Conservation (phyloP, 164 flowering plant species). For the Nymphaea thermarum region DNA sequence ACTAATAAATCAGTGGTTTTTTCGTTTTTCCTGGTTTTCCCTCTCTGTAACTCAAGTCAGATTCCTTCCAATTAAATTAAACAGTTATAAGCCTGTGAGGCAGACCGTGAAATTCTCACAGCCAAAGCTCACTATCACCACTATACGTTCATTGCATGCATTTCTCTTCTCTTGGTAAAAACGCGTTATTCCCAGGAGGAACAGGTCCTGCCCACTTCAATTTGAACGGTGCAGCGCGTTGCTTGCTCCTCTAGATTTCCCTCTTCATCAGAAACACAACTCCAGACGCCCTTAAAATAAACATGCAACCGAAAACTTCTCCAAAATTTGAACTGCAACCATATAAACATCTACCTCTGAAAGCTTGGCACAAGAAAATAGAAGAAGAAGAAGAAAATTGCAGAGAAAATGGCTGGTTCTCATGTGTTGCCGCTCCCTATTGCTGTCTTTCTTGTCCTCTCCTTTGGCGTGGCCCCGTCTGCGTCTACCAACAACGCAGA, state of each 20-base stretch:
- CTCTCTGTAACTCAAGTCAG: no score
- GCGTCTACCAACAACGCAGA: neutral
- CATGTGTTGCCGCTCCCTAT: neutral
- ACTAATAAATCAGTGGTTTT: no score
- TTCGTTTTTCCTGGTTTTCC: no score
- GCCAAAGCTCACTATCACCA: no score
- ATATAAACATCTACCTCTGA: neutral
- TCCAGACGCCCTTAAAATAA: neutral
- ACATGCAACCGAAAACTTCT: neutral
- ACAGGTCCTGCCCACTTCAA: no score
- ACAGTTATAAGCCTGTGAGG: neutral
- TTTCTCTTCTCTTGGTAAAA: neutral
- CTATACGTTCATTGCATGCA: no score
- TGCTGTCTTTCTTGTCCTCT: constrained; percentile 3
- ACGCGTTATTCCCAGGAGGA: neutral
- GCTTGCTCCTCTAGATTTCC: neutral
- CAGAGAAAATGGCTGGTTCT: neutral
- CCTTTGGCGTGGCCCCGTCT: neutral
- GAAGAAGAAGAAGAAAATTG: neutral
- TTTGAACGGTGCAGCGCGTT: neutral
- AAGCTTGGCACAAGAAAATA: neutral
- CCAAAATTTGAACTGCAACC: neutral
- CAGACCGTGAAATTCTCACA: neutral
- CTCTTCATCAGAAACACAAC: neutral
- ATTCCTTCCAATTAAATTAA: no score